Evolutionary conservation across 805 yeast species (phyloP).

Genomic region (Candida adriatica): DNA sequence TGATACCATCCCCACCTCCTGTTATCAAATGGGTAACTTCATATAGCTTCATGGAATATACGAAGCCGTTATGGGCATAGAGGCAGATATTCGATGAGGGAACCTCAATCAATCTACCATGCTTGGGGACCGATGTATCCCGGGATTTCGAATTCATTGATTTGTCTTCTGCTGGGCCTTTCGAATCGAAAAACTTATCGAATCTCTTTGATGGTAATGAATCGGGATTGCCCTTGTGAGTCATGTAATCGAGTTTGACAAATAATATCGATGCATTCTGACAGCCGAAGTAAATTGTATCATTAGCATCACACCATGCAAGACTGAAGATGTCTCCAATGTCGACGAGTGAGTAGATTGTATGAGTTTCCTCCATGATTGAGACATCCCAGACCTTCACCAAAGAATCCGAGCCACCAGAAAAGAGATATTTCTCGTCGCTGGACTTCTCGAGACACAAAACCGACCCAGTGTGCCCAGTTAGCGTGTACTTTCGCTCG

Average conservation of each 20-base stretch:
- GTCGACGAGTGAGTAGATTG: conserved; percentile 78
- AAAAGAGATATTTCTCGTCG: conserved; percentile 54
- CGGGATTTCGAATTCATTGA: not conserved
- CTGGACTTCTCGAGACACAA: conserved; percentile 54
- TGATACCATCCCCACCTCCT: conserved; percentile 89
- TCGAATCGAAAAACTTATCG: conserved; percentile 84
- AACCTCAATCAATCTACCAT: conserved; percentile 49
- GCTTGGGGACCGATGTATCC: conserved; percentile 1
- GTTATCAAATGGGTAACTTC: conserved; percentile 40
- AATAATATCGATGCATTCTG: conserved; percentile 87
- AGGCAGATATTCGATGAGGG: conserved; percentile 57
- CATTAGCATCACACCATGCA: conserved; percentile 52
- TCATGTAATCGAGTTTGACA: conserved; percentile 36
- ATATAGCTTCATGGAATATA: conserved; percentile 50
- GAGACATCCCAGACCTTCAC: conserved; percentile 78
- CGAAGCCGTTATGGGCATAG: conserved; percentile 90
- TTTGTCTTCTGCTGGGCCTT: conserved; percentile 64
- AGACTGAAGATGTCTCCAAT: conserved; percentile 91
- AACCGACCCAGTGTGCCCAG: conserved; percentile 71
- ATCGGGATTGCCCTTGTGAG: conserved; percentile 25
- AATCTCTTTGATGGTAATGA: conserved; percentile 60
- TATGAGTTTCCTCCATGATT: conserved; percentile 43
- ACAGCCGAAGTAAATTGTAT: conserved; percentile 75
- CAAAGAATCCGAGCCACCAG: conserved; percentile 87
- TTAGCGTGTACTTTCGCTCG: conserved; percentile 43